Evolutionary conservation across 768 basidiomycete genomes (phyloP).

Genomic region (Antrodiella citrinella): DNA sequence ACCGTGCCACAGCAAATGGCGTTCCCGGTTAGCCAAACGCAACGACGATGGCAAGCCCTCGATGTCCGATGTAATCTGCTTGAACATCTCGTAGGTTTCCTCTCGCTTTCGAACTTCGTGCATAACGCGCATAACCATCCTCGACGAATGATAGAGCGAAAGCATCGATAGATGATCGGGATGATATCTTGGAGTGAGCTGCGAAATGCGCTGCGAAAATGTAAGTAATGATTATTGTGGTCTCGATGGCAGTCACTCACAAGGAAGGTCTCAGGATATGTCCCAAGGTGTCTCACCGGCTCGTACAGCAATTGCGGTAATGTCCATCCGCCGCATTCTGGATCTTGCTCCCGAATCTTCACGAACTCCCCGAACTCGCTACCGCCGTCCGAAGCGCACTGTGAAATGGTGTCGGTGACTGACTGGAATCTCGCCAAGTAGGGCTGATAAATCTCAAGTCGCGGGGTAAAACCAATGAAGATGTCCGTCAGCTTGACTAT

Average conservation of each 20-base stretch:
- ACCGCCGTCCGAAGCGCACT: not conserved
- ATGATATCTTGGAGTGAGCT: constrained; percentile 62
- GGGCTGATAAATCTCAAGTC: constrained; percentile 78
- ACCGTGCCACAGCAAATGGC: constrained; percentile 59
- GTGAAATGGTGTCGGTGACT: constrained; percentile 41
- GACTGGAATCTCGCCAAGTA: constrained; percentile 70
- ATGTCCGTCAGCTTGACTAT: constrained; percentile 49
- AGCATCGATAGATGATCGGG: constrained; percentile 64
- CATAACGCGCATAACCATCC: constrained; percentile 67
- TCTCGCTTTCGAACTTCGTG: constrained; percentile 81
- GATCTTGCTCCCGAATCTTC: constrained; percentile 48
- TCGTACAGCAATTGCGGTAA: constrained; percentile 65
- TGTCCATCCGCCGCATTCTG: constrained; percentile 52
- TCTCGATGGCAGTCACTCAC: constrained; percentile 36
- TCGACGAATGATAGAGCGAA: constrained; percentile 56
- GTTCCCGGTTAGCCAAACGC: constrained; percentile 59
- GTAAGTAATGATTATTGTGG: too few species aligned
- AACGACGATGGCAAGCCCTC: constrained; percentile 45
- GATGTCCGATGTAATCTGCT: constrained; percentile 50
- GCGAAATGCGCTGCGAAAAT: constrained; percentile 58
- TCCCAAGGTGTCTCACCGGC: constrained; percentile 64
- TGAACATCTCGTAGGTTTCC: constrained; percentile 76
- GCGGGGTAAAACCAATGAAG: constrained; percentile 52
- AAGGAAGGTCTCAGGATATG: constrained; percentile 66
- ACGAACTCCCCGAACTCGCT: constrained; percentile 82